phyloP scores from a whole-genome alignment of 148 eudicot genomes.

The Suaeda aralocaspica region DNA sequence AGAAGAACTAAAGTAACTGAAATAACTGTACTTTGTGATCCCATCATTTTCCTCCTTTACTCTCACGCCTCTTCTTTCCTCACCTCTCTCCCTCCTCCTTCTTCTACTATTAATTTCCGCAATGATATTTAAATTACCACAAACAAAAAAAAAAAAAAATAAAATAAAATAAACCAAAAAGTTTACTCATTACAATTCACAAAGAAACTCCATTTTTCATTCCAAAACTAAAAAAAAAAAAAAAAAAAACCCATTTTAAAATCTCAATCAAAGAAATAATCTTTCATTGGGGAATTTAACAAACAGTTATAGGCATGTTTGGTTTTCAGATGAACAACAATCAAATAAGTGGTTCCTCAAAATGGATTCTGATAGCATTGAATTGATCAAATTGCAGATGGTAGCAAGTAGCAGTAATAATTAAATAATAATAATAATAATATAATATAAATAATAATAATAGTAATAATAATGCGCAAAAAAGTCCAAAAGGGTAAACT shows the following conservation, averaged over 20 bases:
- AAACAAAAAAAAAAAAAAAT: no score
- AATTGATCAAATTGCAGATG: conserved; percentile 13
- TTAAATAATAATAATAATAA: neutral
- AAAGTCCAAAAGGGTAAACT: conserved; percentile 9
- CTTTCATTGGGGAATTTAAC: neutral
- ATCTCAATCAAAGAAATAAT: neutral
- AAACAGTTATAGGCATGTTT: neutral
- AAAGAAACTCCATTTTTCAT: neutral
- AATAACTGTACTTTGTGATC: conserved; percentile 20
- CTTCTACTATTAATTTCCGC: neutral
- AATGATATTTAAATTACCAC: neutral
- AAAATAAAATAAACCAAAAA: neutral
- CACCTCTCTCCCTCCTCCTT: conserved; percentile 12
- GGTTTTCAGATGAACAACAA: conserved; percentile 16
- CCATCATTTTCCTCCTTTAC: conserved; percentile 18
- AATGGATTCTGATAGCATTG: conserved; percentile 12
- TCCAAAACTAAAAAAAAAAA: no score
- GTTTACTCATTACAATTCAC: neutral
- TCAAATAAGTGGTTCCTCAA: conserved; percentile 5
- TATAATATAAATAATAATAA: neutral
- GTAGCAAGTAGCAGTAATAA: neutral
- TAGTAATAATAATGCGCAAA: neutral
- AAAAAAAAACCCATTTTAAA: no score
- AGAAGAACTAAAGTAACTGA: conserved; percentile 18
- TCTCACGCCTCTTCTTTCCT: neutral